These are phyloP conservation scores for Entomophthora muscae DNA, from an alignment of 371 early-diverging fungal species.

Conservation along the genomic window DNA sequence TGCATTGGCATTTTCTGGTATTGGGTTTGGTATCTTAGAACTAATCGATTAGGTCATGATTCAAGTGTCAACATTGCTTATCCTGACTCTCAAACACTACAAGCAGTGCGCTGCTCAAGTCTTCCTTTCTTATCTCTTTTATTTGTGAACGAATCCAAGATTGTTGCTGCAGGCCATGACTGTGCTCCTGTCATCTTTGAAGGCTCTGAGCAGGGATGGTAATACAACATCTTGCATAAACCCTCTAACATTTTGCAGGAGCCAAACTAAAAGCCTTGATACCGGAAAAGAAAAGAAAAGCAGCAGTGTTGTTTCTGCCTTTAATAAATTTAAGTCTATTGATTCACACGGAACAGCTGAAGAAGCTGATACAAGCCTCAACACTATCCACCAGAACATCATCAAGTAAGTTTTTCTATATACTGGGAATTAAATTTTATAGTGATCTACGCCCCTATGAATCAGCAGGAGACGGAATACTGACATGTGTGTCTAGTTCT, in stretches of 20 bases:
- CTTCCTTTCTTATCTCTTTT: conserved; percentile 65
- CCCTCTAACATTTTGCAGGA: conserved; percentile 21
- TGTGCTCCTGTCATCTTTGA: conserved; percentile 72
- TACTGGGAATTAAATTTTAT: neutral
- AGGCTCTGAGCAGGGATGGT: conserved; percentile 47
- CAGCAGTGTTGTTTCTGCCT: conserved; percentile 34
- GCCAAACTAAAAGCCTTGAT: conserved; percentile 53
- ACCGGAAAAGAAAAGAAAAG: conserved; percentile 36
- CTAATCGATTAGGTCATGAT: conserved; percentile 47
- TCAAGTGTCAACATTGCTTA: conserved; percentile 56
- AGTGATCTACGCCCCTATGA: conserved; percentile 9
- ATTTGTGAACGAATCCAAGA: conserved; percentile 54
- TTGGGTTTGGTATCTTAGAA: neutral
- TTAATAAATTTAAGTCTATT: conserved; percentile 84
- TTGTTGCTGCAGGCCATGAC: conserved; percentile 86
- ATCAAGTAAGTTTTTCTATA: conserved; percentile 42
- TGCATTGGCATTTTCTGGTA: conserved; percentile 61
- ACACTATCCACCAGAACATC: conserved; percentile 83
- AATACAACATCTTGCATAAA: conserved; percentile 8
- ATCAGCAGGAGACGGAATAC: conserved; percentile 14
- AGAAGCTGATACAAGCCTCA: conserved; percentile 42
- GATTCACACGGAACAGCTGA: conserved; percentile 51
- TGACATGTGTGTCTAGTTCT: conserved; percentile 56
- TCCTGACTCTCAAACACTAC: conserved; percentile 38
- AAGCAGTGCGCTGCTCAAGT: conserved; percentile 34